Conservation (phyloP, 768 basidiomycete genomes). For the Boletus tylopilopsis region DNA sequence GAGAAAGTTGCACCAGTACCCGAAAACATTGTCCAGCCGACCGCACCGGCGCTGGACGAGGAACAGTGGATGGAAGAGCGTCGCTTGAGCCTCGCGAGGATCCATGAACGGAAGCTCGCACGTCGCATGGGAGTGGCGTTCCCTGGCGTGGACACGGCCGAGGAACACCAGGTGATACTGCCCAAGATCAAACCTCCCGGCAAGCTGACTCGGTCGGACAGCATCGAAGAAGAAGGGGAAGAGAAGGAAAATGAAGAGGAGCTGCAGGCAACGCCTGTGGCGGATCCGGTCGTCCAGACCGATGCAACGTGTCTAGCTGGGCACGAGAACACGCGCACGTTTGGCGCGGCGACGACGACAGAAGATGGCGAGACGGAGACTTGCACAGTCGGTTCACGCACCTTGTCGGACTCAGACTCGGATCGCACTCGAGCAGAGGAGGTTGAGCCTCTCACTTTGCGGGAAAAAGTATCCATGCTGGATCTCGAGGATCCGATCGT, state of each 20-base stretch:
- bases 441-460: conserved; percentile 22
- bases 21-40: conserved; percentile 4
- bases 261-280: neutral
- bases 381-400: conserved; percentile 20
- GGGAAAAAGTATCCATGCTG: conserved; percentile 23
- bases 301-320: conserved; percentile 1
- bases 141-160: conserved; percentile 8
- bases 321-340: conserved; percentile 1
- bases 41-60: conserved; percentile 20
- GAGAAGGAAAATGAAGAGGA: conserved; percentile 19
- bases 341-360: conserved; percentile 2
- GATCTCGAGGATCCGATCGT: conserved; percentile 26
- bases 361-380: conserved; percentile 23
- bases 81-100: conserved; percentile 28
- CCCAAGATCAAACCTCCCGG: conserved; percentile 23
- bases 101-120: conserved; percentile 32
- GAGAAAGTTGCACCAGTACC: conserved; percentile 15
- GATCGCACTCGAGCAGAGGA: conserved; percentile 26
- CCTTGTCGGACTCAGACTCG: conserved; percentile 27
- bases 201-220: conserved; percentile 28
- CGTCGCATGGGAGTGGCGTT: conserved; percentile 29
- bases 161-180: conserved; percentile 15
- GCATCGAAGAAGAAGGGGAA: conserved; percentile 31
- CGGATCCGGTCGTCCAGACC: neutral
- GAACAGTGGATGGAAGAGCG: conserved; percentile 36